Evolutionary conservation across 176 grass and related monocot species (phyloP).

Genomic region (Bothriochloa decipiens): DNA sequence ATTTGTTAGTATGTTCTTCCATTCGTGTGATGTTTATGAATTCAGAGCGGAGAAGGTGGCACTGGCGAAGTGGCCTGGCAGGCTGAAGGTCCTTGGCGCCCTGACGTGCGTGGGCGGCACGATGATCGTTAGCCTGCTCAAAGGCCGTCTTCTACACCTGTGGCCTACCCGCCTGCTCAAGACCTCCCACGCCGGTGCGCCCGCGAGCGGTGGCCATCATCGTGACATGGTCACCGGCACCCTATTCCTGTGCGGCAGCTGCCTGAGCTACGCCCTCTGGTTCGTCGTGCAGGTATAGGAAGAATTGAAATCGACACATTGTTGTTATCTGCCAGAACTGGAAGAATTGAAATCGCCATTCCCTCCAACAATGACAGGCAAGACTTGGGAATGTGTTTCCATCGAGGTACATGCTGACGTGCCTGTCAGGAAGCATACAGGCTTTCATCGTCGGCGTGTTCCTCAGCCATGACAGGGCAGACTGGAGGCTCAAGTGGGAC

Average conservation of each 20-base stretch:
- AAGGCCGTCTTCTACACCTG: constrained; percentile 28
- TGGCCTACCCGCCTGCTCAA: constrained; percentile 34
- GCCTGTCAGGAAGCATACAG: constrained; percentile 35
- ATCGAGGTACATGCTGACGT: constrained; percentile 44
- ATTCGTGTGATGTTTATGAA: not conserved
- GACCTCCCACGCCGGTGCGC: too few relatives aligned
- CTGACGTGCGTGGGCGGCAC: constrained; percentile 44
- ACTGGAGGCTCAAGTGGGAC: constrained; percentile 52
- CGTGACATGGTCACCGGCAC: constrained; percentile 34
- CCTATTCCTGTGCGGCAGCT: constrained; percentile 36
- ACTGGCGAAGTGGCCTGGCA: constrained; percentile 23
- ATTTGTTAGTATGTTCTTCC: too few relatives aligned
- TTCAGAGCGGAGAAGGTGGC: constrained; percentile 49
- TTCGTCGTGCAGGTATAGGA: constrained; percentile 38
- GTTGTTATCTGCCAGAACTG: too few relatives aligned
- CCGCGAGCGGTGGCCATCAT: not conserved
- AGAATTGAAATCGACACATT: too few relatives aligned
- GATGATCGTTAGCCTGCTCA: constrained; percentile 46
- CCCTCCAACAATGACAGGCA: not conserved
- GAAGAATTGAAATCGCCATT: too few relatives aligned
- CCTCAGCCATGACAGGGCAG: not conserved
- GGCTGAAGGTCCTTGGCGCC: constrained; percentile 51
- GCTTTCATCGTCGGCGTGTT: not conserved
- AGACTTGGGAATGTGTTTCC: constrained; percentile 42
- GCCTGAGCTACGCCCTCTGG: constrained; percentile 48